A percentile compares a stretch with the other conserved stretches of the same genome.
phyloP scores from a whole-genome alignment of 2,329 filamentous ascomycete species.

The Colletotrichum orbiculare region DNA sequence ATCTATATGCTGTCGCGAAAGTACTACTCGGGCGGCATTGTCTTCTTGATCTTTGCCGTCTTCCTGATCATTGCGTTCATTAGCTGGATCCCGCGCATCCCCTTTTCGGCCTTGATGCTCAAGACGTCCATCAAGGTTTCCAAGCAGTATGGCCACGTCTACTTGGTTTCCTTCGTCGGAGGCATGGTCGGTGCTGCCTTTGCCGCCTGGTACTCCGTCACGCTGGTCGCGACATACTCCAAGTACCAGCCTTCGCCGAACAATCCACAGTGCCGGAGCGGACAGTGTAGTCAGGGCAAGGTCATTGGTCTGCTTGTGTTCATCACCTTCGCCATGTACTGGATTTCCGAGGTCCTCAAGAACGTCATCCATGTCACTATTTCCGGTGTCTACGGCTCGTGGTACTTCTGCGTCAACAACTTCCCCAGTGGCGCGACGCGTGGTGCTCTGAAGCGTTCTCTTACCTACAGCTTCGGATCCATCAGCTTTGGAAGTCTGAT shows the following conservation, averaged over 20 bases:
- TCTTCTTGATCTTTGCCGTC: constrained; percentile 84
- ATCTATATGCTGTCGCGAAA: constrained; percentile 83
- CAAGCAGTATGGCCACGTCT: constrained; percentile 86
- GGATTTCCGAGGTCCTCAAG: constrained; percentile 94
- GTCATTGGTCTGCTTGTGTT: constrained; percentile 89
- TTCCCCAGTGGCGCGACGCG: constrained; percentile 84
- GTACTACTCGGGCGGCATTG: constrained; percentile 87
- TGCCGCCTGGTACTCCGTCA: constrained; percentile 87
- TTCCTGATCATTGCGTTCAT: constrained; percentile 87
- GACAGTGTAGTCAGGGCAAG: constrained; percentile 77
- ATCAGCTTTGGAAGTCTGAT: constrained; percentile 88
- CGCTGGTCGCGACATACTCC: constrained; percentile 86
- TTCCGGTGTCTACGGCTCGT: constrained; percentile 89
- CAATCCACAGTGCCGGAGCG: constrained; percentile 65
- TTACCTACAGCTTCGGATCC: constrained; percentile 93
- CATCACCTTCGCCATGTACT: constrained; percentile 91
- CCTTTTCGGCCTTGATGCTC: constrained; percentile 91
- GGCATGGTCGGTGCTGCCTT: constrained; percentile 81
- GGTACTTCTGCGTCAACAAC: constrained; percentile 83
- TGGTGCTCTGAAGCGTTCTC: constrained; percentile 81
- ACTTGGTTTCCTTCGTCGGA: constrained; percentile 85
- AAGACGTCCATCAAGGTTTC: constrained; percentile 87
- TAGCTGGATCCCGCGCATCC: constrained; percentile 90
- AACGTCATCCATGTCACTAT: constrained; percentile 92
- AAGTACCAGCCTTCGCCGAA: constrained; percentile 76